Percentiles rank a stretch among this genome's conserved stretches.
These are phyloP conservation scores for Oryza longistaminata DNA, from an alignment of 176 grass and related monocot species.

Conservation along the genomic window DNA sequence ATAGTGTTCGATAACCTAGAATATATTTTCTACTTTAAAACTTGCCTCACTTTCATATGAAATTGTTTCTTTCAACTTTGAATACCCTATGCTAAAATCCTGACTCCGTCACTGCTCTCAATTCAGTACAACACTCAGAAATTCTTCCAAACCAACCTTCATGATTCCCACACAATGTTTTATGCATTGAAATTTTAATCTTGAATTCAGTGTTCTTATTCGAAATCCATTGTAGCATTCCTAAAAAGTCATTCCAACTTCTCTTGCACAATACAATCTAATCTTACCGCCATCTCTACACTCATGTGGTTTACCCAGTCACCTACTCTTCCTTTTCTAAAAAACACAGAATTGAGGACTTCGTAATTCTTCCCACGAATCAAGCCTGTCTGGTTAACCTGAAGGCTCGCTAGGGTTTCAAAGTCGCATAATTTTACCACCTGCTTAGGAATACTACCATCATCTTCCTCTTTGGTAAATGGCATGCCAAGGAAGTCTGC, in stretches of 20 bases:
- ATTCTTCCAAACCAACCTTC: no score
- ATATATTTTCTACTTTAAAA: no score
- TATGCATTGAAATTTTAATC: no score
- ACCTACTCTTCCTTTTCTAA: background rate
- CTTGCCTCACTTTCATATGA: no score
- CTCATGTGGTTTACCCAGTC: background rate
- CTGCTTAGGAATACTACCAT: background rate
- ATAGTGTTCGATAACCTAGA: no score
- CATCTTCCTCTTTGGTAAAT: background rate
- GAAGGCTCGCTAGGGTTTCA: background rate
- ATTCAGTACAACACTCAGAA: no score
- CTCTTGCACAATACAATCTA: background rate
- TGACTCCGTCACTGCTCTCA: no score
- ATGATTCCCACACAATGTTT: no score
- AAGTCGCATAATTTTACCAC: conserved; percentile 2
- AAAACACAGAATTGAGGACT: background rate
- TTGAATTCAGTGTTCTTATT: no score
- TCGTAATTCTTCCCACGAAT: background rate
- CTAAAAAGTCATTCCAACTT: background rate
- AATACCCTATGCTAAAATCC: no score
- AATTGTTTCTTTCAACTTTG: no score
- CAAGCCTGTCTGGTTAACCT: background rate
- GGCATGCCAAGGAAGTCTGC: background rate
- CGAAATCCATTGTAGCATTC: no score
- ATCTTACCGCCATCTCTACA: background rate